These are phyloP conservation scores for Penicillium verhagenii DNA, from an alignment of 495 filamentous ascomycete genomes.

Conservation along the genomic window DNA sequence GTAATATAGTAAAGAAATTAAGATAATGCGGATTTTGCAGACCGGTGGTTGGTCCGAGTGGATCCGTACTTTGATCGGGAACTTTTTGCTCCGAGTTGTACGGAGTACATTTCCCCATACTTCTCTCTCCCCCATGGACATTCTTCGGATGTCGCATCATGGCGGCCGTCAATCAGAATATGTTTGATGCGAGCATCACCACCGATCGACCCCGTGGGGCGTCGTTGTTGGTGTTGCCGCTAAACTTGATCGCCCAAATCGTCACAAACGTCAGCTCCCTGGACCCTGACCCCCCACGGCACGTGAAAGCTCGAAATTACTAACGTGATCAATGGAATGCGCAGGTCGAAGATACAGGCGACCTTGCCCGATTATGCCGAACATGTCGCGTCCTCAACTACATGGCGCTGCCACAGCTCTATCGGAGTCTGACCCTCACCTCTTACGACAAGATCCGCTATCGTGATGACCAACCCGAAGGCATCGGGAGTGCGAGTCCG, in stretches of 20 bases:
- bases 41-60: constrained; percentile 10
- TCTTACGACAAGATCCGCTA: constrained; percentile 63
- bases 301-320: constrained; percentile 11
- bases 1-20: background rate
- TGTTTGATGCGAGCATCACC: constrained; percentile 44
- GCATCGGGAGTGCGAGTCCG: constrained; percentile 59
- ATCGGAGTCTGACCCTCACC: constrained; percentile 53
- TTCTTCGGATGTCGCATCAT: constrained; percentile 40
- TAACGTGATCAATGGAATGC: constrained; percentile 8
- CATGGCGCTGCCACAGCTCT: constrained; percentile 62
- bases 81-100: constrained; percentile 21
- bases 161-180: constrained; percentile 47
- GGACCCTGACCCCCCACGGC: too few species aligned
- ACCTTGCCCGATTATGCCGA: constrained; percentile 57
- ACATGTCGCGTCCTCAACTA: constrained; percentile 65
- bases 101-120: constrained; percentile 14
- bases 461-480: constrained; percentile 56
- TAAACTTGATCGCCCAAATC: constrained; percentile 59
- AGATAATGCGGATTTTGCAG: background rate
- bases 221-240: constrained; percentile 48
- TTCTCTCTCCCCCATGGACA: constrained; percentile 26
- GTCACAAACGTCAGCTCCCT: constrained; percentile 50
- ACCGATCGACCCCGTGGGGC: constrained; percentile 33
- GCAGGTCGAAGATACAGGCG: constrained; percentile 54
- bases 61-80: constrained; percentile 18